Evolutionary conservation across 2,329 filamentous ascomycete species (phyloP).

Genomic region (Lizonia empirigonia): DNA sequence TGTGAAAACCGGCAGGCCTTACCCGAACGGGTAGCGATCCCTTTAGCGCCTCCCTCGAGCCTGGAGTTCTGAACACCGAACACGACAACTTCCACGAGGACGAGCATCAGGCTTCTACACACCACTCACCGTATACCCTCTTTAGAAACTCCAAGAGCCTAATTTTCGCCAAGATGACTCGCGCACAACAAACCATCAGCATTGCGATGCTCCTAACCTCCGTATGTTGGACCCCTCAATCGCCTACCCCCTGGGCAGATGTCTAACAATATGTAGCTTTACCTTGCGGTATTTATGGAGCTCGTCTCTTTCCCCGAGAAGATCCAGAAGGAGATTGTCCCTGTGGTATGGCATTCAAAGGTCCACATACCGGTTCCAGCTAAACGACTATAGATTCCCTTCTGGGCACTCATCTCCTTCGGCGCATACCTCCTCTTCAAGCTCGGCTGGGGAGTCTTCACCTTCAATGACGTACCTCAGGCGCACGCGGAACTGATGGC

Average conservation of each 20-base stretch:
- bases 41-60: slow-evolving; percentile 28
- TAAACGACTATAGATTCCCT: slow-evolving; percentile 70
- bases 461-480: slow-evolving; percentile 93
- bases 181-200: slow-evolving; percentile 90
- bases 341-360: slow-evolving; percentile 71
- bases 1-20: slow-evolving; percentile 25
- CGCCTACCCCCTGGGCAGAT: slow-evolving; percentile 20
- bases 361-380: neutral
- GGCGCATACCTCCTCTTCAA: slow-evolving; percentile 91
- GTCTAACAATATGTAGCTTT: slow-evolving; percentile 67
- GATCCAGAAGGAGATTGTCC: slow-evolving; percentile 84
- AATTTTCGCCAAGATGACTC: slow-evolving; percentile 72
- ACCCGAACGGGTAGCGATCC: slow-evolving; percentile 25
- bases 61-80: slow-evolving; percentile 35
- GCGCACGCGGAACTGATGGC: slow-evolving; percentile 87
- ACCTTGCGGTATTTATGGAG: slow-evolving; percentile 83
- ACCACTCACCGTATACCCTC: slow-evolving; percentile 31
- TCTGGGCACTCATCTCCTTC: slow-evolving; percentile 90
- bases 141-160: slow-evolving; percentile 11
- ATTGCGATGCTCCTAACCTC: slow-evolving; percentile 85
- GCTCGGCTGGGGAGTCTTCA: slow-evolving; percentile 89
- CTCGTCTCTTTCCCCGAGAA: slow-evolving; percentile 79
- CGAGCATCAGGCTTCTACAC: slow-evolving; percentile 13
- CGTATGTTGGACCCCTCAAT: slow-evolving; percentile 61
- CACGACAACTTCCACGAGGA: slow-evolving; percentile 25